phyloP scores from a whole-genome alignment of 805 yeast genomes.

The Starmerella lactis-condensi region DNA sequence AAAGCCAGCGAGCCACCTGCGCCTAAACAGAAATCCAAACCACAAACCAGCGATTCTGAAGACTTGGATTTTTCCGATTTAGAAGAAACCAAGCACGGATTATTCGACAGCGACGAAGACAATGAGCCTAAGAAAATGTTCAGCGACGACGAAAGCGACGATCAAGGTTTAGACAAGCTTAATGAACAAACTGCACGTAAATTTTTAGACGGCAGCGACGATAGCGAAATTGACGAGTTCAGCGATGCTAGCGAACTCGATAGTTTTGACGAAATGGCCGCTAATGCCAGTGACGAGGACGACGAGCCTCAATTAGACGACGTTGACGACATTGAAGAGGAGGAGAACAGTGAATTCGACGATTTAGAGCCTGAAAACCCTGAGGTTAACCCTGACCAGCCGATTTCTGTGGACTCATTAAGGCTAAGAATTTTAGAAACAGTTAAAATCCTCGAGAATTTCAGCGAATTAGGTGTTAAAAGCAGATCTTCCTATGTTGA shows the following conservation, averaged over 20 bases:
- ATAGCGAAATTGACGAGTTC: conserved; percentile 9
- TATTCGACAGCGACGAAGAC: conserved; percentile 49
- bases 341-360: conserved; percentile 10
- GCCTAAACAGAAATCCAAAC: conserved; percentile 12
- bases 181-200: conserved; percentile 18
- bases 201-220: conserved; percentile 15
- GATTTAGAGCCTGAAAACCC: conserved; percentile 14
- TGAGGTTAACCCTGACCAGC: conserved; percentile 12
- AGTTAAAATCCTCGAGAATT: conserved; percentile 82
- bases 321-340: conserved; percentile 13
- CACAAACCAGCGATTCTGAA: conserved; percentile 11
- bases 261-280: conserved; percentile 15
- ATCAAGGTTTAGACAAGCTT: conserved; percentile 31
- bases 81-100: conserved; percentile 31
- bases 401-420: conserved; percentile 51
- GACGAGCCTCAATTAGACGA: conserved; percentile 12
- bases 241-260: conserved; percentile 13
- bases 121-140: conserved; percentile 41
- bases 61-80: conserved; percentile 27
- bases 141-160: conserved; percentile 52
- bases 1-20: conserved; percentile 17
- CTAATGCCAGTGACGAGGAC: conserved; percentile 9
- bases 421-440: conserved; percentile 92
- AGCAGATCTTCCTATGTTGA: conserved; percentile 68
- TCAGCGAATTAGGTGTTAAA: conserved; percentile 34